Conservation (phyloP, 306 rosid species). For the Cajanus cajan region DNA sequence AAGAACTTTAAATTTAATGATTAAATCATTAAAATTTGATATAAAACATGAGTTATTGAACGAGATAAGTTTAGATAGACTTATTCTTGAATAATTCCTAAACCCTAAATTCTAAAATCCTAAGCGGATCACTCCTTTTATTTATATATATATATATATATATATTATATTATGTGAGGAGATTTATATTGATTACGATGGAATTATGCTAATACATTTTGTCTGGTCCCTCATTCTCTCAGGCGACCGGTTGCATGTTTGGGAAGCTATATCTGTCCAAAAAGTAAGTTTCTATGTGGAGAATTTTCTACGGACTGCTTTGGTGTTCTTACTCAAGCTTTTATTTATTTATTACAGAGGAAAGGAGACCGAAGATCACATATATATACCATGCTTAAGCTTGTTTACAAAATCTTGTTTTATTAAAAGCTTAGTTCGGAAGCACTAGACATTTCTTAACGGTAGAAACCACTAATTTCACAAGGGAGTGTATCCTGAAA, state of each 20-base stretch:
- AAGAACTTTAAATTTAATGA: too few species aligned
- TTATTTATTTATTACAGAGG: neutral
- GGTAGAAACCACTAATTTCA: neutral
- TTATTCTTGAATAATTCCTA: too few species aligned
- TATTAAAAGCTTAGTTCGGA: neutral
- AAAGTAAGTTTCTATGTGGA: constrained; percentile 37
- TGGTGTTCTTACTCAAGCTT: neutral
- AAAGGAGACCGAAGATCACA: neutral
- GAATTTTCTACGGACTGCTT: neutral
- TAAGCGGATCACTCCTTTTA: too few species aligned
- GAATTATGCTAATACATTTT: constrained; percentile 28
- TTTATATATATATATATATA: too few species aligned
- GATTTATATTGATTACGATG: neutral
- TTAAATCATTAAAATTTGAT: too few species aligned
- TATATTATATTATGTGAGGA: neutral
- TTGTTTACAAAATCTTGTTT: neutral
- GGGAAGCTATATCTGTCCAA: constrained; percentile 31
- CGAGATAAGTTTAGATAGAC: too few species aligned
- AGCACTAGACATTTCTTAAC: neutral
- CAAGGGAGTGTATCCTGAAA: too few species aligned
- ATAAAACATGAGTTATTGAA: too few species aligned
- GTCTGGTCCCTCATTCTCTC: constrained; percentile 10
- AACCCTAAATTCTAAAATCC: too few species aligned
- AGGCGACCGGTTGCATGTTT: constrained; percentile 56
- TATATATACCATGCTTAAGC: neutral